Evolutionary conservation across 192 early-diverging fungal genomes (phyloP), one percentile per base, ranked within the genome.

Genomic region (Backusella tuberculispora): DNA sequence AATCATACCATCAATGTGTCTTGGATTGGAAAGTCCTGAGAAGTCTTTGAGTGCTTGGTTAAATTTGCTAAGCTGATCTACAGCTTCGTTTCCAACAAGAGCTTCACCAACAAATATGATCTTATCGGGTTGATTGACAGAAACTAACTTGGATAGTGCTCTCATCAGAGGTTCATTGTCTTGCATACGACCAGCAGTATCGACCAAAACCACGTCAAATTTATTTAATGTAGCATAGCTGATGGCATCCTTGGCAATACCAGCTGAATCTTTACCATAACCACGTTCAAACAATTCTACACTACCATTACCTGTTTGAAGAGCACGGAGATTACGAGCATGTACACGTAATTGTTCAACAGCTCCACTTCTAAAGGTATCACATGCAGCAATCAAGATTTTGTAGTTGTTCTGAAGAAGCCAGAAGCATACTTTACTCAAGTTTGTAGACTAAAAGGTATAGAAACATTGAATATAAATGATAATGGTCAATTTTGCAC

Each of bases 121-220:
- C 83, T 98, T 98, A 84, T 98, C 95, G 0, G 97, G 96, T 46
- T 89, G 87, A 80, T 98, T 98, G 37, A 91, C 87, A 24, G 93
- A 88, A 12, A 97, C 95, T 29, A 98, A 85, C 87, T 98, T 98
- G 29, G 97, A 92, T 69, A 98, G 85, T 0, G 97, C 94, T 15
- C 97, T 89, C 97, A 98, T 98, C 76, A 98, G 79, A 8, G 97
- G 97, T 83, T 97, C 97, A 74, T 98, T 98, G 77, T 98, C 97
- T 80, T 98, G 97, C 97, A 98, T 98, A 45, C 97, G 89, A 2
- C 97, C 97, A 6, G 97, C 97, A 4, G 97, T 98, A 77, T 98
- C 97, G 41, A 98, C 92, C 26, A 98, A 83, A 13, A 97, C 96
- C 6, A 97, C 96, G 81, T 98, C 96, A 80, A 92, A 96, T 1